Base-by-base conservation (phyloP, 345 rosid species). In the Barbarea vulgaris region DNA sequence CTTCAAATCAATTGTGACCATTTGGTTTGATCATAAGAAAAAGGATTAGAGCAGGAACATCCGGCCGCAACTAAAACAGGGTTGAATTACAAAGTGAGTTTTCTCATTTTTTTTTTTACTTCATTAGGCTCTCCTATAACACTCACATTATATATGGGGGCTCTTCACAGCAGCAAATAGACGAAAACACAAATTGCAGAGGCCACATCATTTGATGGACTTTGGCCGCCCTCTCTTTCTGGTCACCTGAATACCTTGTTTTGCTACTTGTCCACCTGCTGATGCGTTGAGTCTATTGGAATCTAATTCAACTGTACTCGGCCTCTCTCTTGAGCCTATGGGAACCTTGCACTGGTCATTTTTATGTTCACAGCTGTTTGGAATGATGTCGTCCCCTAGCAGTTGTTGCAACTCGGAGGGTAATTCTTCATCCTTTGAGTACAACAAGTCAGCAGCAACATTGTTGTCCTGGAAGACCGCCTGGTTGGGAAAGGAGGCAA, bases 361-460 rank as follows among this genome's bases (percentile, higher is more conserved):
- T 10, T 10, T 15, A 17, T 33, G 57, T 47, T 44, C 89, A 69
- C 88, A 77, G 60, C 84, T 73, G 2, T 83, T 85, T n/a, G 89
- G 81, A 76, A 87, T 82, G 67, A 89, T 80, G 76, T 79, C 86
- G 21, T 86, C 89, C 51, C 79, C 88, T 44, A 76, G 85, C n/a
- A n/a, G n/a, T n/a, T n/a, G n/a, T 63, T 87, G 93, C 82, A 93
- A 75, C 62, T 67, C 27, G 56, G 84, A 87, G 19, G 96, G 93
- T 52, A 87, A 77, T 57, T 80, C 93, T 63, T 86, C 89, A 76
- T 86, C 90, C 66, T 86, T 88, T 66, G 86, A 82, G 84, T 85
- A 86, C 82, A 88, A 72, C 64, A 87, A 85, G 75, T 90, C 87
- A 74, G 86, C 89, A 39, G 87, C 89, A 47, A 86, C 91, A 77